phyloP scores from a whole-genome alignment of 441 rosid genomes.

The Euphorbia schlechtendalii region DNA sequence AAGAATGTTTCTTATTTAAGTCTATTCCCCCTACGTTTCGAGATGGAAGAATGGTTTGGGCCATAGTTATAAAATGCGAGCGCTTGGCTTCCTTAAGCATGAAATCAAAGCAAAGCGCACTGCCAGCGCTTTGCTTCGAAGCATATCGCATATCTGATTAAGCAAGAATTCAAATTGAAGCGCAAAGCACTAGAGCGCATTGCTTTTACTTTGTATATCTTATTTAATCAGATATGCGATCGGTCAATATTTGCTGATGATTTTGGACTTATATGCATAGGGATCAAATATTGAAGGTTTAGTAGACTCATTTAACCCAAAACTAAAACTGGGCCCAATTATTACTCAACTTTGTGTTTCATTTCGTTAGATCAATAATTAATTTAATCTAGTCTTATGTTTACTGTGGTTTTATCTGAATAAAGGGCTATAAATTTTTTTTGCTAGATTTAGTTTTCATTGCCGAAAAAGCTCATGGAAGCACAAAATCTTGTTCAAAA shows the following conservation, averaged over 20 bases:
- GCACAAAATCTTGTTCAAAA: not conserved
- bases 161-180: too few species aligned
- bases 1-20: not conserved
- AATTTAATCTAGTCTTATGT: conserved; percentile 14
- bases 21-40: too few species aligned
- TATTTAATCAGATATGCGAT: conserved; percentile 20
- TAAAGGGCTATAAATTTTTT: not conserved
- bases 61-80: too few species aligned
- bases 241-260: conserved; percentile 14
- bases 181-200: too few species aligned
- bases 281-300: conserved; percentile 11
- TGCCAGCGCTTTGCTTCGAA: too few species aligned
- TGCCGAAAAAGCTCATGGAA: not conserved
- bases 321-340: conserved; percentile 35
- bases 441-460: conserved; percentile 2
- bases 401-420: conserved; percentile 16
- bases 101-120: too few species aligned
- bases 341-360: too few species aligned
- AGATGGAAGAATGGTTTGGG: too few species aligned
- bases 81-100: too few species aligned
- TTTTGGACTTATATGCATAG: conserved; percentile 15
- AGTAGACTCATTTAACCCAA: conserved; percentile 20
- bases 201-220: too few species aligned
- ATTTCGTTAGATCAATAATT: conserved; percentile 14
- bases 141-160: too few species aligned